Evolutionary conservation across 2,329 filamentous ascomycete species (phyloP), one percentile per base, ranked within the genome.

Genomic region (Teratosphaeria zuluensis): DNA sequence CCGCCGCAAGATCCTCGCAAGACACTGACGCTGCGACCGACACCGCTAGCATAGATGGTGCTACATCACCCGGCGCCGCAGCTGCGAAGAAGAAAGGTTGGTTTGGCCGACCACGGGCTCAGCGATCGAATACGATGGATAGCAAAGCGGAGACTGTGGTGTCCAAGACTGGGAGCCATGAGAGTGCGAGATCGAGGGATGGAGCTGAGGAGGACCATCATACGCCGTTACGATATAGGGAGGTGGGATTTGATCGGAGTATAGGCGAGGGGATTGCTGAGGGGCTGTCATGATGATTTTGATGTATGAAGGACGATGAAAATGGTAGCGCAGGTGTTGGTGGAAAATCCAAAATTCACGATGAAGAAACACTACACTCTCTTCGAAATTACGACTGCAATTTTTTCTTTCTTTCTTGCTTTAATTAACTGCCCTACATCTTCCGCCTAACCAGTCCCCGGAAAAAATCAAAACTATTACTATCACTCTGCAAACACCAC

Each of bases 401-500:
- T n/a, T n/a, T n/a, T n/a, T n/a, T n/a, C n/a, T n/a, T n/a, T n/a
- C n/a, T n/a, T n/a, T n/a, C n/a, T n/a, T n/a, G n/a, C 42, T 4
- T 2, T n/a, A 48, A 53, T 6, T 30, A 51, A 16, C 38, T 32
- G 21, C 42, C 16, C 16, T 58, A 58, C 2, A 54, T 33, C 78
- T 95, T 97, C 68, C 87, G 83, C 77, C 84, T 90, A 21, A 99
- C 77, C 67, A 99, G 70, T 0, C 94, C 94, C 70, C 84, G 89
- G 76, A 96, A 95, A 73, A 96, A 99, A 75, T 99, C 94, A 77
- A 99, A 99, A 73, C 92, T 96, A 70, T 99, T 99, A 71, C 92
- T 90, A 73, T 99, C 94, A 72, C 91, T 96, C 78, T 96, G 92
- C 74, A 99, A 75, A 66, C 87, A 84, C 82, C 88, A 92, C 55